Conservation (phyloP, 305 asterid genomes). For the Coffea humblotiana region DNA sequence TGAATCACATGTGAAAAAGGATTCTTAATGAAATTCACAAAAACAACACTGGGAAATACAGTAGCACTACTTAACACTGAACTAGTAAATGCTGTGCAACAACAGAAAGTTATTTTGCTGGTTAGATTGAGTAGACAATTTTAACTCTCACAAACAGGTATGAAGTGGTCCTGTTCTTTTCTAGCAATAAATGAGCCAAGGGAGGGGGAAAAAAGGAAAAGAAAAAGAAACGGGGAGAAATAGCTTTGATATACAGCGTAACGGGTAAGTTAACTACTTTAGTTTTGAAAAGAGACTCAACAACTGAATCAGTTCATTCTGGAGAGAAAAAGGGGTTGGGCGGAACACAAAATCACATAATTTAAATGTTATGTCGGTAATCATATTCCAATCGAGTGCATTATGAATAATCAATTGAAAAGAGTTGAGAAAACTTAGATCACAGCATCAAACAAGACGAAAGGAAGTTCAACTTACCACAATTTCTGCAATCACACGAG, state of each 20-base stretch:
- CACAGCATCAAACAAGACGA: not conserved
- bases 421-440: not conserved
- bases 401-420: not conserved
- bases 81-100: no score
- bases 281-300: not conserved
- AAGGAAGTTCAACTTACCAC: constrained; percentile 30
- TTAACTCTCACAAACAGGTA: not conserved
- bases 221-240: no score
- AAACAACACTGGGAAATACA: no score
- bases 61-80: no score
- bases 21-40: no score
- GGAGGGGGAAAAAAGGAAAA: no score
- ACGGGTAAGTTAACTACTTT: not conserved
- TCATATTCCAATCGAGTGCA: not conserved
- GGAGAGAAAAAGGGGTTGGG: not conserved
- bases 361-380: not conserved
- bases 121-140: not conserved
- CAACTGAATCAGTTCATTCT: not conserved
- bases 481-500: constrained; percentile 54
- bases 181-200: no score
- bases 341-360: not conserved
- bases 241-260: no score
- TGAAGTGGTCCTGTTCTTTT: no score
- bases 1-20: not conserved
- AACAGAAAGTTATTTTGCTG: not conserved